Base-by-base conservation (phyloP, 1,284 basidiomycete species). In the Ceratorhiza oryzae-sativae region DNA sequence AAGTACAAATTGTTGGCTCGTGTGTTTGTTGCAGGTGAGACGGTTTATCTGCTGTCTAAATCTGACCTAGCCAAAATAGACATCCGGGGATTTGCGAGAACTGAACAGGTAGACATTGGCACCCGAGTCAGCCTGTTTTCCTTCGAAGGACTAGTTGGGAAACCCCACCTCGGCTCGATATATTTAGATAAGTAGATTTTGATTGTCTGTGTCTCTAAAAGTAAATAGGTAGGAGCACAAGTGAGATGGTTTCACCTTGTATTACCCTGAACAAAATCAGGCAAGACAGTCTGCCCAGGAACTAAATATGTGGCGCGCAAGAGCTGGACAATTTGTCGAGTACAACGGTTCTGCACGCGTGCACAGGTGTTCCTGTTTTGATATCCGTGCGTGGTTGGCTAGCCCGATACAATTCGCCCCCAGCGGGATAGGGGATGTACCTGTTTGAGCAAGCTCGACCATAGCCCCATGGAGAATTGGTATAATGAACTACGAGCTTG, bases 381-480 rank as follows among this genome's bases (percentile, higher is more conserved):
- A 39, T 41, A 39, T 41, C 34, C n/a, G 55, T 23, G 15, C 32
- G 13, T 30, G 27, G 27, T 55, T 3, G 34, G 30, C 36, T 34
- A 56, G 53, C 10, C n/a, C 23, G 25, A 9, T 51, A 20, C 18
- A 32, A 34, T 32, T 3, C 20, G 4, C 23, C 34, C 55, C 9
- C 18, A 58, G n/a, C 4, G 20, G 20, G n/a, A 36, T 58, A 58
- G 55, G 55, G 27, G 55, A 36, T 15, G 36, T 58, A n/a, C 55
- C 55, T 58, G n/a, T 58, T 39, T 41, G 20, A 58, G n/a, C 55
- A 58, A n/a, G 20, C 39, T 58, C 3, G 36, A 58, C 25, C 32
- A 39, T 5, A n/a, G 18, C 30, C 10, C 30, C 25, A 30, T 30
- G n/a, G 32, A 27, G 53, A 34, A 41, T 58, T 53, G 49, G 49